Base-by-base conservation (phyloP, 306 rosid genomes). In the Sophora flavescens region DNA sequence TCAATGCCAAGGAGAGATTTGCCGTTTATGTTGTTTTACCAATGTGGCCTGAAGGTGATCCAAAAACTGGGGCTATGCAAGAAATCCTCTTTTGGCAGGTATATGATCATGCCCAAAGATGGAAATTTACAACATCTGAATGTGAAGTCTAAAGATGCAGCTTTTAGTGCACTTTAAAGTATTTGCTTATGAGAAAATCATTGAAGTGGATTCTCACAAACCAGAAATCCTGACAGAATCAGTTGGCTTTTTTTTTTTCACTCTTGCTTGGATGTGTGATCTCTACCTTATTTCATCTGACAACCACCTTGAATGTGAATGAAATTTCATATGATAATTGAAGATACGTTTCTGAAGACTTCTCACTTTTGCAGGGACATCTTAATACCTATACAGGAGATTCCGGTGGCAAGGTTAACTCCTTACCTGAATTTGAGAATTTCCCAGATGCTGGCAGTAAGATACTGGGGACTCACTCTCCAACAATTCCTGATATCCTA, bases 41-140 rank as follows among this genome's bases (percentile, higher is more conserved):
- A 15, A 77, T 95, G 98, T 95, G 99, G 99, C 99, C 97, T 28
- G 97, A 95, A 87, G 99, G 98, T 78, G 97, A 91, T 87, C 99
- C 99, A 12, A 89, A 82, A 48, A 15, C 90, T 53, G 91, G 61
- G 48, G 26, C 97, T 30, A 47, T 92, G 97, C 99, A 92, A 88
- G 99, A 95, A 89, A 95, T 95, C 63, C 99, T 95, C 68, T 95
- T 66, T 83, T 95, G 98, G 98, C 99, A 95, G 99, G 99, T 92
- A 85, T 64, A 65, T 38, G 56, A 32, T 59, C 57, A 66, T 59
- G 48, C 72, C 64, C 42, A 53, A 61, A 67, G 54, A 35, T 52
- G 47, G 16, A 53, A 78, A 53, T 61, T 69, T 72, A 33, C 8
- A 47, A 57, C 11, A 35, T 59, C 6, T 50, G 66, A 70, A 48